Percentiles rank a stretch among this genome's conserved stretches.
Evolutionary conservation across 2,329 filamentous ascomycete species (phyloP).

Genomic region (Pseudocercospora fuligena): DNA sequence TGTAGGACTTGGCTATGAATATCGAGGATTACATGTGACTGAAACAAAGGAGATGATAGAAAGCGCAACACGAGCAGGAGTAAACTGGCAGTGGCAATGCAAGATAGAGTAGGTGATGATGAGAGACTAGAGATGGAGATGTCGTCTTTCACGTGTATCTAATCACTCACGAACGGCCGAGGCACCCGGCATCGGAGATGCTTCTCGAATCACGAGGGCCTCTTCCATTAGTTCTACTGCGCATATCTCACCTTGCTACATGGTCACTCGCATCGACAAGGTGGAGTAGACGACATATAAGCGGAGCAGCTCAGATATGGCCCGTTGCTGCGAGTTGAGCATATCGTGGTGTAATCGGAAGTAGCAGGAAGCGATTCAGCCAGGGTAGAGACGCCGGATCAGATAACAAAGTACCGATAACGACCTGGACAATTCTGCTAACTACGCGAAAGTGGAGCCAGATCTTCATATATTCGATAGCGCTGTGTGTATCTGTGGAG

Average conservation of each 20-base stretch:
- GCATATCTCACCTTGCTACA: slow-evolving; percentile 1
- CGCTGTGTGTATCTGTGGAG: not conserved
- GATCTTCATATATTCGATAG: not conserved
- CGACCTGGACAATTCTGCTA: not conserved
- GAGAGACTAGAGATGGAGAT: not conserved
- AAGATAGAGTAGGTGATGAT: not conserved
- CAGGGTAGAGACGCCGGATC: not conserved
- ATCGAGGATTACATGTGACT: not conserved
- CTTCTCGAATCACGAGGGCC: slow-evolving; percentile 2
- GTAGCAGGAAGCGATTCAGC: not conserved
- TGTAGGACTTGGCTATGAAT: not conserved
- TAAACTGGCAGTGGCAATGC: no score
- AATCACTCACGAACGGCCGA: not conserved
- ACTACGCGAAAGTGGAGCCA: not conserved
- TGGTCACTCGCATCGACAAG: not conserved
- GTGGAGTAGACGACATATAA: not conserved
- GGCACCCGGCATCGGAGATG: not conserved
- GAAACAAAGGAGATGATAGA: not conserved
- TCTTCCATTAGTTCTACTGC: not conserved
- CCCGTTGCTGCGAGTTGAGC: not conserved
- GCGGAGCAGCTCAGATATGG: not conserved
- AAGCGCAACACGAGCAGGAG: not conserved
- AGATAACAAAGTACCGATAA: not conserved
- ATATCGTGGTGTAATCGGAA: not conserved
- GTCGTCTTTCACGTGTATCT: not conserved